Conservation (phyloP, 371 early-diverging fungal species). For the Saksenaea vasiformis region DNA sequence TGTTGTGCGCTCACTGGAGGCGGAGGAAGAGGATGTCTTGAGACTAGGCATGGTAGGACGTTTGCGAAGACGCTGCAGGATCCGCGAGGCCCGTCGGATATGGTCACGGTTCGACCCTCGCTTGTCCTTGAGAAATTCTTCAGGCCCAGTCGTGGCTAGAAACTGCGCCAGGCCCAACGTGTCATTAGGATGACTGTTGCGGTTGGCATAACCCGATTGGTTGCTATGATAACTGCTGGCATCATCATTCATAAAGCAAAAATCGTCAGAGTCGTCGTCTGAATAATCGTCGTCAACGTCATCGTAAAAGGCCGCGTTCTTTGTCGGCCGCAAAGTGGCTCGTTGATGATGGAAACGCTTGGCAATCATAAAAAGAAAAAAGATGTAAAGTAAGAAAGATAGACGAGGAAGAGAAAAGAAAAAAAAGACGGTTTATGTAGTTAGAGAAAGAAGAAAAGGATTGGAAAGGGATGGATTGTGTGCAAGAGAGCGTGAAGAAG, state of each 20-base stretch:
- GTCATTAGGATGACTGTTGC: conserved; percentile 13
- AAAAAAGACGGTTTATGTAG: not conserved
- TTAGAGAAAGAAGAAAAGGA: conserved; percentile 1
- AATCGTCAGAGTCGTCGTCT: conserved; percentile 13
- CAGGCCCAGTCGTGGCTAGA: conserved; percentile 38
- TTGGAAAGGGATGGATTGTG: conserved; percentile 2
- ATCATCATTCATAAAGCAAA: conserved; percentile 11
- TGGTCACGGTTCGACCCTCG: conserved; percentile 16
- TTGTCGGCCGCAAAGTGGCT: conserved; percentile 13
- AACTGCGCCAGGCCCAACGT: conserved; percentile 40
- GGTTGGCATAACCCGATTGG: not conserved
- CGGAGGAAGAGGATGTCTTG: not conserved
- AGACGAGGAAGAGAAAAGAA: not conserved
- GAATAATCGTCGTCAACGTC: conserved; percentile 21
- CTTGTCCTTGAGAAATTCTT: conserved; percentile 25
- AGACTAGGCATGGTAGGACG: conserved; percentile 11
- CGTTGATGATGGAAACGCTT: conserved; percentile 15
- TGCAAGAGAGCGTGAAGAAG: conserved; percentile 8
- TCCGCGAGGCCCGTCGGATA: conserved; percentile 30
- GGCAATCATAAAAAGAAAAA: not conserved
- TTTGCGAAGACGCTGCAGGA: conserved; percentile 32
- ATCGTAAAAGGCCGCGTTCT: conserved; percentile 21
- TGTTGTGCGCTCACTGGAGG: not conserved
- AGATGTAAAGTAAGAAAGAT: not conserved
- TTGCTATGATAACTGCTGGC: conserved; percentile 9